Conservation (phyloP, 805 yeast species). For the Candida succiphila region DNA sequence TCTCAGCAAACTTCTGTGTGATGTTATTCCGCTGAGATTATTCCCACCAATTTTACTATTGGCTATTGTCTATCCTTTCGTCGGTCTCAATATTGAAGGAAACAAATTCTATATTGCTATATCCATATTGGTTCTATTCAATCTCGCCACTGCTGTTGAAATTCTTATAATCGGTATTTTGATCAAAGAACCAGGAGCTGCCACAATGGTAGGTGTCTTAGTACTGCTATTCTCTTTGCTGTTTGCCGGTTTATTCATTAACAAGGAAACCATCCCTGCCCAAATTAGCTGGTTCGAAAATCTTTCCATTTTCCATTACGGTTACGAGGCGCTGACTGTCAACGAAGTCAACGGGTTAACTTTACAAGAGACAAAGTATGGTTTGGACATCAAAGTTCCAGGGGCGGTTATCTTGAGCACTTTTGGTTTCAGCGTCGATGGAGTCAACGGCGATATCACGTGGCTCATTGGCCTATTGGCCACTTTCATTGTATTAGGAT, state of each 20-base stretch:
- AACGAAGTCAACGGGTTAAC: slow-evolving; percentile 87
- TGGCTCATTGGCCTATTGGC: slow-evolving; percentile 49
- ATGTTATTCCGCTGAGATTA: slow-evolving; percentile 82
- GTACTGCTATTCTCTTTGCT: slow-evolving; percentile 75
- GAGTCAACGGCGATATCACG: slow-evolving; percentile 56
- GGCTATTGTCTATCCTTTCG: slow-evolving; percentile 79
- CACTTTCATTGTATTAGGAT: slow-evolving; percentile 59
- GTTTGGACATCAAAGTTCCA: slow-evolving; percentile 90
- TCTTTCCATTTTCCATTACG: slow-evolving; percentile 88
- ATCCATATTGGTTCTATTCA: slow-evolving; percentile 67
- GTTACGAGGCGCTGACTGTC: slow-evolving; percentile 85
- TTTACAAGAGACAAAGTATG: slow-evolving; percentile 81
- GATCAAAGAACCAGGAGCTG: slow-evolving; percentile 83
- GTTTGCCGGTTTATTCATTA: slow-evolving; percentile 90
- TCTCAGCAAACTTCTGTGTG: slow-evolving; percentile 77
- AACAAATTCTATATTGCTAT: slow-evolving; percentile 65
- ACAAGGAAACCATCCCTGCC: slow-evolving; percentile 48
- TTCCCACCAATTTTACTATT: slow-evolving; percentile 84
- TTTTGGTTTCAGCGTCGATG: slow-evolving; percentile 84
- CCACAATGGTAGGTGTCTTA: slow-evolving; percentile 80
- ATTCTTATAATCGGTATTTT: slow-evolving; percentile 82
- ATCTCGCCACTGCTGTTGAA: slow-evolving; percentile 76
- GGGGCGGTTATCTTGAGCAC: slow-evolving; percentile 96
- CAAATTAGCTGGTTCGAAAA: slow-evolving; percentile 67
- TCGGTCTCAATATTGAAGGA: slow-evolving; percentile 74